Conservation (phyloP, 305 asterid species). For the Fraxinus sp. region DNA sequence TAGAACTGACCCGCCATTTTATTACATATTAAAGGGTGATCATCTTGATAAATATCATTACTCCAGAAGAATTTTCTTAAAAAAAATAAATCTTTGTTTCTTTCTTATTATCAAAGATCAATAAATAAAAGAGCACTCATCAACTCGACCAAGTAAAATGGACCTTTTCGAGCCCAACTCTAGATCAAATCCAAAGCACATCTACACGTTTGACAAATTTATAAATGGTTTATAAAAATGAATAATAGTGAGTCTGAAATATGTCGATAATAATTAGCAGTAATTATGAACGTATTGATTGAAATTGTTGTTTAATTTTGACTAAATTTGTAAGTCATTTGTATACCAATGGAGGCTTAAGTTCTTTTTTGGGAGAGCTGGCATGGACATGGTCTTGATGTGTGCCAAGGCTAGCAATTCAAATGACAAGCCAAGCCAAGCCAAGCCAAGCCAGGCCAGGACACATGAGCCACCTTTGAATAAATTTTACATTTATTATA, state of each 20-base stretch:
- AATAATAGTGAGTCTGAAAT: background rate
- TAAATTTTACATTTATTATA: too few relatives aligned
- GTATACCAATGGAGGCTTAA: too few relatives aligned
- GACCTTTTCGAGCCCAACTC: background rate
- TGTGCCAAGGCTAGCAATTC: too few relatives aligned
- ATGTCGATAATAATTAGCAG: too few relatives aligned
- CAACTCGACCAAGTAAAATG: background rate
- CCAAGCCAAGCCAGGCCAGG: too few relatives aligned
- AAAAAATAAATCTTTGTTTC: background rate
- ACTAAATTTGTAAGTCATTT: too few relatives aligned
- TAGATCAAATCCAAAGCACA: background rate
- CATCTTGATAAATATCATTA: background rate
- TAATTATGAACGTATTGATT: too few relatives aligned
- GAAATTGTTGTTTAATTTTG: too few relatives aligned
- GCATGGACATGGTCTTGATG: too few relatives aligned
- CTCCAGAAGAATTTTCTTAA: background rate
- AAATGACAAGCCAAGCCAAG: too few relatives aligned
- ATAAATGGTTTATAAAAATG: background rate
- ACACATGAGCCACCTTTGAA: background rate
- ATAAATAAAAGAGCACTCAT: background rate
- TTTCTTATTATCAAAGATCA: background rate
- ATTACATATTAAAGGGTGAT: background rate
- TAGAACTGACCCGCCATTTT: background rate
- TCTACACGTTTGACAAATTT: background rate
- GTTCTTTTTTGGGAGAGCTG: too few relatives aligned